Conservation (phyloP, 225 moss, liverwort and hornwort species). For the Thuidium tamariscinum region DNA sequence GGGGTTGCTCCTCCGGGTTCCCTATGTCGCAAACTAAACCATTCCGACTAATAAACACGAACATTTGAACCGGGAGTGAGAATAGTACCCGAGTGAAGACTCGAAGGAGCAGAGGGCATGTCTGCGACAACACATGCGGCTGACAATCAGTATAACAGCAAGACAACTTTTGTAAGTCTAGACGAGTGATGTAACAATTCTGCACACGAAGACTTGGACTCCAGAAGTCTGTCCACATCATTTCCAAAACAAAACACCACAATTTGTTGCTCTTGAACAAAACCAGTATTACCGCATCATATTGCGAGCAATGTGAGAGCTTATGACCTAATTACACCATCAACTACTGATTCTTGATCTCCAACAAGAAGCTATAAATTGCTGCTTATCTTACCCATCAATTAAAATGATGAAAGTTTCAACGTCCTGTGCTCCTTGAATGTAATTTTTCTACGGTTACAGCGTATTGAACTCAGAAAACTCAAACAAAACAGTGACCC, state of each 20-base stretch:
- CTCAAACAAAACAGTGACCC: background rate
- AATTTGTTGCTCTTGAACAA: background rate
- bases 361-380: background rate
- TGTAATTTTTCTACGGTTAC: background rate
- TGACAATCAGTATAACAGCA: background rate
- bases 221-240: background rate
- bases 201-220: background rate
- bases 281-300: background rate
- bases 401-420: background rate
- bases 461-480: background rate
- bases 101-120: conserved; percentile 91
- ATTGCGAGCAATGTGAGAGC: background rate
- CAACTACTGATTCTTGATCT: background rate
- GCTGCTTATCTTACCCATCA: background rate
- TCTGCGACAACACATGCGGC: conserved; percentile 36
- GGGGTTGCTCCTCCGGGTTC: background rate
- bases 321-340: background rate
- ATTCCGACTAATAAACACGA: background rate
- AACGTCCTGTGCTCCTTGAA: background rate
- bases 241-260: background rate
- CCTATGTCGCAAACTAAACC: background rate
- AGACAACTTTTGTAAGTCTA: background rate
- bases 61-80: background rate
- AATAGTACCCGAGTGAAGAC: conserved; percentile 86
- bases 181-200: no score